Evolutionary conservation across 2,329 filamentous ascomycete species (phyloP).

Genomic region (Grosmannia clavigera): DNA sequence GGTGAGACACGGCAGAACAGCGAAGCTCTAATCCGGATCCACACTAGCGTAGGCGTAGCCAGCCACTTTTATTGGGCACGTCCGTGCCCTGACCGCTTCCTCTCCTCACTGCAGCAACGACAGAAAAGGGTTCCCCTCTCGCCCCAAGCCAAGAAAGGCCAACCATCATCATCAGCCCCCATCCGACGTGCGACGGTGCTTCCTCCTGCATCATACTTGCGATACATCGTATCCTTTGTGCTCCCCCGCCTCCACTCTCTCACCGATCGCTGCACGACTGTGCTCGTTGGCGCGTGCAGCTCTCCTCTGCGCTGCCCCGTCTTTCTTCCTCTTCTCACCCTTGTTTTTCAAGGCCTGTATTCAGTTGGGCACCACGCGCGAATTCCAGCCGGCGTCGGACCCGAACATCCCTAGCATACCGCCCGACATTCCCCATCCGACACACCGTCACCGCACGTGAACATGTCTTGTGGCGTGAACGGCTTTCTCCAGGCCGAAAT

Average conservation of each 20-base stretch:
- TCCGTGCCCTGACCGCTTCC: not conserved
- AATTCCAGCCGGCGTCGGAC: not conserved
- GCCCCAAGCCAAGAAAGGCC: not conserved
- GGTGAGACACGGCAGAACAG: not conserved
- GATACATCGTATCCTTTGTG: not conserved
- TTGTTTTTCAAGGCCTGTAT: not conserved
- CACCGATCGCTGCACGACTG: not conserved
- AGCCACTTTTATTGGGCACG: not conserved
- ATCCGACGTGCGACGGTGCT: not conserved
- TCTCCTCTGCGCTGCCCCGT: not conserved
- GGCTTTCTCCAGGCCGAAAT: not conserved
- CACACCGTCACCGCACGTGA: not conserved
- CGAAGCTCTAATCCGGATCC: not conserved
- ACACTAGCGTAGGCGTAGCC: not conserved
- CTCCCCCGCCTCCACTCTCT: not conserved
- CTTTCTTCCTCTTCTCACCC: not conserved
- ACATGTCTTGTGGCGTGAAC: not conserved
- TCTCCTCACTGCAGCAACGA: constrained; percentile 4
- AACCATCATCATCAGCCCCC: not conserved
- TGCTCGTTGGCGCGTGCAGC: not conserved
- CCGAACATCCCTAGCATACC: not conserved
- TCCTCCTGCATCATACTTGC: not conserved
- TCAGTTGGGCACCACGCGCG: not conserved
- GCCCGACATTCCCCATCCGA: not conserved
- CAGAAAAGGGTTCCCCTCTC: not conserved